Percentiles rank a stretch among this genome's conserved stretches.
Conservation (phyloP, 2,329 filamentous ascomycete genomes). For the Bipolaris oryzae region DNA sequence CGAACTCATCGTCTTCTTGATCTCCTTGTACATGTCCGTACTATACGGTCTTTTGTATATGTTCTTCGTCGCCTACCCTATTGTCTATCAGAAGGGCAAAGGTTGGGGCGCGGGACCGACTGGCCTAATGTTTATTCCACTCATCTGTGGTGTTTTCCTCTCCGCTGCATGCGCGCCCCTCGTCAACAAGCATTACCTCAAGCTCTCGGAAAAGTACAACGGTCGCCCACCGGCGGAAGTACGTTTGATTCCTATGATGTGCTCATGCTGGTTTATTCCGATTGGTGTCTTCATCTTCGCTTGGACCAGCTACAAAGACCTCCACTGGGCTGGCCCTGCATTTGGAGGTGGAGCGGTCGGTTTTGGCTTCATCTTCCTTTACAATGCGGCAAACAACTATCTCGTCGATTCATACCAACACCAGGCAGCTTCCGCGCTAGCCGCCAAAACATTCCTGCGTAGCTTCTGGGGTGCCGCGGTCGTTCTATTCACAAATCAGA, state of each 20-base stretch:
- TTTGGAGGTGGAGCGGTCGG: slow-evolving; percentile 71
- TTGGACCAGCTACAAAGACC: slow-evolving; percentile 68
- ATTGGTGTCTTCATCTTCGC: slow-evolving; percentile 71
- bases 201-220: slow-evolving; percentile 64
- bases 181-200: slow-evolving; percentile 83
- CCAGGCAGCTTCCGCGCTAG: slow-evolving; percentile 80
- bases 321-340: slow-evolving; percentile 74
- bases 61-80: slow-evolving; percentile 64
- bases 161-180: slow-evolving; percentile 71
- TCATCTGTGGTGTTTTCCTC: slow-evolving; percentile 74
- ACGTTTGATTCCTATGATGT: slow-evolving; percentile 76
- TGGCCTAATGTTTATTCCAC: slow-evolving; percentile 85
- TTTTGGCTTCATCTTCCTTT: slow-evolving; percentile 83
- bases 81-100: slow-evolving; percentile 79
- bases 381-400: slow-evolving; percentile 67
- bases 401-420: slow-evolving; percentile 70
- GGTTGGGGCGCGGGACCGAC: slow-evolving; percentile 75
- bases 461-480: slow-evolving; percentile 79
- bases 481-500: slow-evolving; percentile 81
- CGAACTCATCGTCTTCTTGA: slow-evolving; percentile 84
- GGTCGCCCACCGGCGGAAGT: slow-evolving; percentile 78
- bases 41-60: slow-evolving; percentile 77
- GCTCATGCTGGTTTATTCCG: slow-evolving; percentile 64
- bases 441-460: slow-evolving; percentile 80
- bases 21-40: slow-evolving; percentile 84